Base-by-base conservation (phyloP, 331 rosid species). In the Saraca asoca region DNA sequence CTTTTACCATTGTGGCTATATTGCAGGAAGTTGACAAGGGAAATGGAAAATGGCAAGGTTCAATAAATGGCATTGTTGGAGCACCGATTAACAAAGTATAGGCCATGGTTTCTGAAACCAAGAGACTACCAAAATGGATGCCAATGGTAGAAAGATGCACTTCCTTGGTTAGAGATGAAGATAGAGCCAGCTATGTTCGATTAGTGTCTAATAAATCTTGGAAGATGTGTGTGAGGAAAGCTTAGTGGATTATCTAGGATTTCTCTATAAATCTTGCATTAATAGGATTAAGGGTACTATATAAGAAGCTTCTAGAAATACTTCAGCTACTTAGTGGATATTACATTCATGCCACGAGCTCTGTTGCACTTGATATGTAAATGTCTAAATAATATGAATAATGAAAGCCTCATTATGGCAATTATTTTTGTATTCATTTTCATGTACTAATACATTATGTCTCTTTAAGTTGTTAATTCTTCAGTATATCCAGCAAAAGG, bases 61-160 rank as follows among this genome's bases (percentile, higher is more conserved):
- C 85, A 58, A 81, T 88, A 45, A 56, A 82, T 10, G 88, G 88
- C 57, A 68, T 91, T 51, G 75, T 88, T 15, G 68, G 78, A 74
- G 88, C 86, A 67, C 81, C 88, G 7, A 64, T 80, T 44, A 87
- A 80, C 24, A 72, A 85, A 68, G 92, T 88, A 7, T 89, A 90
- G 95, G 61, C 31, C 20, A 24, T 80, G 79, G 86, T 91, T 44
- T 83, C 85, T 52, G 68, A 76, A 57, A 85, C 90, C 5, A 75
- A 77, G 68, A 88, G 85, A 46, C 80, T 91, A 45, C 50, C 78
- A 2, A 81, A 88, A 64, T 91, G 96, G 97, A 83, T 85, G 85
- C 86, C 90, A 53, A 83, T 81, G 96, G 88, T 91, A 14, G 96
- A 91, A 73, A 76, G 70, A 60, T 91, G 86, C 83, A 81, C 76